phyloP scores from a whole-genome alignment of 306 rosid genomes.

The Quercus parvula region DNA sequence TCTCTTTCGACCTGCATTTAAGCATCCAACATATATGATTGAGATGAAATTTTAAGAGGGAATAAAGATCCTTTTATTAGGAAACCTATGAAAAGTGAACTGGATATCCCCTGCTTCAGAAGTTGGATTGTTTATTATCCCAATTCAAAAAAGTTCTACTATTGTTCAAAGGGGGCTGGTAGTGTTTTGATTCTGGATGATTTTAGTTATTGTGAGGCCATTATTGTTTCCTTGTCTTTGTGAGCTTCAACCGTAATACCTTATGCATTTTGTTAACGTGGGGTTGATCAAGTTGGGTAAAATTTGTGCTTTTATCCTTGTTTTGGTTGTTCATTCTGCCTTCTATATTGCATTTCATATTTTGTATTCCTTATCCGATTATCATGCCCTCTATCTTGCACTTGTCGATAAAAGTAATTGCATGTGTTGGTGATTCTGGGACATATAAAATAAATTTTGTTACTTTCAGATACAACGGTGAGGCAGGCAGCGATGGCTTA shows the following conservation, averaged over 20 bases:
- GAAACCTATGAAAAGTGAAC: no score
- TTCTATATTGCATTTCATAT: not conserved
- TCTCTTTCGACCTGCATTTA: slow-evolving; percentile 7
- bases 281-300: not conserved
- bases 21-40: slow-evolving; percentile 9
- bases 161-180: not conserved
- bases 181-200: not conserved
- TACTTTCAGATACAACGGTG: slow-evolving; percentile 64
- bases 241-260: not conserved
- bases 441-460: slow-evolving; percentile 4
- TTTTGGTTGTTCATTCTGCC: not conserved
- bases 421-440: slow-evolving; percentile 9
- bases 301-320: not conserved
- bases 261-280: no score
- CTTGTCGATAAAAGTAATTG: no score
- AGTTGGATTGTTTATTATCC: not conserved
- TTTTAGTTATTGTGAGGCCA: not conserved
- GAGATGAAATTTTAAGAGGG: slow-evolving; percentile 7
- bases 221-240: not conserved
- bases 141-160: not conserved
- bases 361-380: not conserved
- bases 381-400: not conserved
- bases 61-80: not conserved
- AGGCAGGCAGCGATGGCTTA: slow-evolving; percentile 85
- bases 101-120: no score